phyloP scores from a whole-genome alignment of 169 alveolate species.

The Eimeria brunetti region DNA sequence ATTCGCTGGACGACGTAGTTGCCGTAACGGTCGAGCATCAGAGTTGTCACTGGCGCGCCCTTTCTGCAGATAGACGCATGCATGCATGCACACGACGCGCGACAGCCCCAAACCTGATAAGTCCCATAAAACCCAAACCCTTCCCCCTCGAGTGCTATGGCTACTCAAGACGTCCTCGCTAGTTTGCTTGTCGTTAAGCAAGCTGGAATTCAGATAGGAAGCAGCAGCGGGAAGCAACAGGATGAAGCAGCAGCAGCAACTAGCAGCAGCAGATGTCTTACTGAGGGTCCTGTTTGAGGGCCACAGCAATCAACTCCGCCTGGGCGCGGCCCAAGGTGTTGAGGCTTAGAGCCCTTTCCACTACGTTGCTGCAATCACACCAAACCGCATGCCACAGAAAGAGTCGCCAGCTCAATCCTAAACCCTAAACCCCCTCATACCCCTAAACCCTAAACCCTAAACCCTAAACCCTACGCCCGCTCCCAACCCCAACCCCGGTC shows the following conservation, averaged over 20 bases:
- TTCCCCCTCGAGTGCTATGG: no score
- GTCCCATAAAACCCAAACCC: no score
- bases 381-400: not conserved
- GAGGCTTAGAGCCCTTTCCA: conserved; percentile 73
- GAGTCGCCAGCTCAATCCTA: not conserved
- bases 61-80: conserved; percentile 7
- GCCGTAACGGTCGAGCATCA: conserved; percentile 90
- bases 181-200: not conserved
- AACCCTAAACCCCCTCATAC: not conserved
- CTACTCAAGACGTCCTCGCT: no score
- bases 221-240: no score
- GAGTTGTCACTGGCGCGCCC: conserved; percentile 52
- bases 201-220: no score
- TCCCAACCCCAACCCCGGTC: not conserved
- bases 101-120: no score
- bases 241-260: not conserved
- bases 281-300: conserved; percentile 44
- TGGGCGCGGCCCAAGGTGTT: conserved; percentile 74
- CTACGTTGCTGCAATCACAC: conserved; percentile 76
- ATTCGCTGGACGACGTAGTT: conserved; percentile 92
- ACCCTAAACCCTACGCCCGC: not conserved
- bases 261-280: not conserved
- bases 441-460: not conserved
- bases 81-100: not conserved
- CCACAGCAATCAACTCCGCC: conserved; percentile 55